Evolutionary conservation across 257 asterid species (phyloP).

Genomic region (Solanum sparsipilum): DNA sequence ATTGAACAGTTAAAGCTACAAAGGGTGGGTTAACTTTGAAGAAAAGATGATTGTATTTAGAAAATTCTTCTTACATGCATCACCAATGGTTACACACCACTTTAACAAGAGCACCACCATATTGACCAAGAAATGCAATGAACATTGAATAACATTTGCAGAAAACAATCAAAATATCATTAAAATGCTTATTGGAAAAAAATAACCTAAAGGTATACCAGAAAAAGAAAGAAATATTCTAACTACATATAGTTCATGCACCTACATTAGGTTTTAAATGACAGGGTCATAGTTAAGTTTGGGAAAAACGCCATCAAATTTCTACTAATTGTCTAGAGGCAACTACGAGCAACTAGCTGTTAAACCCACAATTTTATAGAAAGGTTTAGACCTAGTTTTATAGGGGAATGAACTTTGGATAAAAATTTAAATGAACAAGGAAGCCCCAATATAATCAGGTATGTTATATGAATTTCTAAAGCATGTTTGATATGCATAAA

Average conservation of each 20-base stretch:
- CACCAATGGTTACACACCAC: background rate
- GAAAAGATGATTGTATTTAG: background rate
- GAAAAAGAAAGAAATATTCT: background rate
- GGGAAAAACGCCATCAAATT: background rate
- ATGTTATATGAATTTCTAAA: background rate
- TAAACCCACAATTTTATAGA: background rate
- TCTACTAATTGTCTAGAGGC: background rate
- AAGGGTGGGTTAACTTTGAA: background rate
- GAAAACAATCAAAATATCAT: background rate
- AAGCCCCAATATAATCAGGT: background rate
- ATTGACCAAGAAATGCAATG: background rate
- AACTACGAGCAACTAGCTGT: background rate
- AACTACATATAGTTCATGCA: background rate
- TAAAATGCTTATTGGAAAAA: background rate
- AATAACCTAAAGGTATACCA: background rate
- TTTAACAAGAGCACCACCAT: background rate
- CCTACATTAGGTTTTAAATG: background rate
- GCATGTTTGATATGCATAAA: background rate
- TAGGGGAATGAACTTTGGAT: background rate
- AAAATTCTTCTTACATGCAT: background rate
- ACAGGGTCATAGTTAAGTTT: background rate
- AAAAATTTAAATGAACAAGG: background rate
- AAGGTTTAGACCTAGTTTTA: background rate
- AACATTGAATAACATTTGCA: background rate
- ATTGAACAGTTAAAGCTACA: background rate